Base-by-base conservation (phyloP, 257 asterid species). In the Ehretia macrophylla region DNA sequence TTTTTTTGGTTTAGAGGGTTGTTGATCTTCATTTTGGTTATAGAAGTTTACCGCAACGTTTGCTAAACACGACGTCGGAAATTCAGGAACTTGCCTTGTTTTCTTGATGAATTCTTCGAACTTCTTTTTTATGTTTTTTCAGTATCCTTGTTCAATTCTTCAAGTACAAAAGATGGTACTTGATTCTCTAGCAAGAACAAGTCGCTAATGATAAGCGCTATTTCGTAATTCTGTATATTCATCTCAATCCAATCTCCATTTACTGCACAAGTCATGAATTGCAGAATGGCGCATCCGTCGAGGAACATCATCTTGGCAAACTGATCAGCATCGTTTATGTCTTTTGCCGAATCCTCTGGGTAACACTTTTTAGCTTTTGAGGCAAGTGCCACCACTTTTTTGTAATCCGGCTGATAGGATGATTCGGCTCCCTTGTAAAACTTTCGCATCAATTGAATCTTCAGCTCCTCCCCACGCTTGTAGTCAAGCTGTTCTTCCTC, bases 141-240 rank as follows among this genome's bases (percentile, higher is more conserved):
- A n/a, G n/a, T n/a, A n/a, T n/a, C n/a, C n/a, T n/a, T 3, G 3
- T 17, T 47, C 37, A 67, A 6, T 19, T 11, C 48, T 14, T 51
- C 21, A 17, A 67, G 60, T 20, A 59, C 55, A 51, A 47, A 8
- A 18, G 59, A 58, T 9, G 71, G 65, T 3, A 66, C 4, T 42
- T 67, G 60, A 67, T 67, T 67, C 40, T 67, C 62, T 17, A 67
- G 72, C 58, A 67, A 67, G 40, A 67, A 51, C n/a, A 67, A 62
- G 61, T 67, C 72, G 13, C 61, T 20, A 10, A 17, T 13, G 10
- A 60, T 9, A 38, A 67, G 60, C 51, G 40, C 50, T 17, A 39
- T 60, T 14, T 67, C 48, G 17, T 52, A 45, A 21, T 53, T 14
- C 67, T 59, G 56, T 66, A 44, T 60, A 0, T 42, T 6, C 20